Conservation (phyloP, 75 land plant genomes). For the Isoetes taiwanensis region DNA sequence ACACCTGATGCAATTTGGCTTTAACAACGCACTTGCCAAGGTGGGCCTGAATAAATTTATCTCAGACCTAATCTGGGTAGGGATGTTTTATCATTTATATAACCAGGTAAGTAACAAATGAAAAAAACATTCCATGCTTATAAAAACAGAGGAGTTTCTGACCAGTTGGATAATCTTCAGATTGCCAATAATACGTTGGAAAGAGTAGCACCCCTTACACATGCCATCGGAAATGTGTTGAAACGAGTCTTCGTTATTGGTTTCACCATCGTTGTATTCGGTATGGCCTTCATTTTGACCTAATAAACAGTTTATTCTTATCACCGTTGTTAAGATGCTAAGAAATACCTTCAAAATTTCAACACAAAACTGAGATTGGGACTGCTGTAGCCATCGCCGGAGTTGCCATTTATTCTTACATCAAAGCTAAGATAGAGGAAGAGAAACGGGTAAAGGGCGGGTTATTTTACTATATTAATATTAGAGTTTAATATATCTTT, state of each 20-base stretch:
- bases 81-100: conserved; percentile 97
- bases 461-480: too few species aligned
- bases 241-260: conserved; percentile 97
- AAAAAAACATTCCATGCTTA: too few species aligned
- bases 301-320: too few species aligned
- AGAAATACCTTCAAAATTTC: conserved; percentile 90
- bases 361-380: conserved; percentile 85
- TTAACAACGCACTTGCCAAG: conserved; percentile 78
- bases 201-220: conserved; percentile 88
- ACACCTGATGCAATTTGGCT: conserved; percentile 58
- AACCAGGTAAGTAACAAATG: conserved; percentile 73
- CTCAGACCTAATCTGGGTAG: conserved; percentile 90
- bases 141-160: too few species aligned
- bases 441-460: conserved; percentile 37
- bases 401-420: conserved; percentile 76
- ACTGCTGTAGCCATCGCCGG: conserved; percentile 86
- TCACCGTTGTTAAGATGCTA: too few species aligned
- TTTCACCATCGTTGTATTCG: conserved; percentile 77
- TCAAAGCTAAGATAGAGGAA: conserved; percentile 84
- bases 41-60: conserved; percentile 70
- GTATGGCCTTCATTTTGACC: too few species aligned
- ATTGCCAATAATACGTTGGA: conserved; percentile 89
- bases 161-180: too few species aligned
- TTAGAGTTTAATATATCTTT: too few species aligned
- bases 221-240: conserved; percentile 95